Base-by-base conservation (phyloP, 2,329 filamentous ascomycete genomes). In the Neofusicoccum laricinum region DNA sequence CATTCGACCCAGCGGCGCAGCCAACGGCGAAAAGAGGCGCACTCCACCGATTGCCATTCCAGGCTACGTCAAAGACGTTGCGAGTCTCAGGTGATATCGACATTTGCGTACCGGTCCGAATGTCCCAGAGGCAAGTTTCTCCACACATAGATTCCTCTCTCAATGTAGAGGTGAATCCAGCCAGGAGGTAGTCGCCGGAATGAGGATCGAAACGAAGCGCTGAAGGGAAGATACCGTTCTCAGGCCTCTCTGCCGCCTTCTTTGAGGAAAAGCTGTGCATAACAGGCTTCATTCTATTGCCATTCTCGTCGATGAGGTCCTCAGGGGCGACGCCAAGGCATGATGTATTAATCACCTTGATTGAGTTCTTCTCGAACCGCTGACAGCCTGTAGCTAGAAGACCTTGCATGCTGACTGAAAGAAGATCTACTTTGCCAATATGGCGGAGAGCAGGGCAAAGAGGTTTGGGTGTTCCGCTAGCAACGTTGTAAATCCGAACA, bases 21-120 rank as follows among this genome's bases (percentile, higher is more conserved):
- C 82, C 86, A 2, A 84, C 82, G 11, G 81, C 84, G 69, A 88
- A 87, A 3, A 78, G 70, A 4, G 81, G 70, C 7, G 67, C 74
- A 3, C 15, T n/a, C 30, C 63, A 65, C 11, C 69, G 65, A 11
- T 64, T 66, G 0, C 83, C 81, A 68, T 86, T 85, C 81, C 86
- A 89, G 1, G 82, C 78, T 1, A 84, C 75, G 67, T 88, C 85
- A 68, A 87, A 88, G 0, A 88, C 80, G 65, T 84, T 85, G 40
- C 81, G 81, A 0, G 81, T 80, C 15, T 79, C 78, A 1, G 81
- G 80, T 11, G 74, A 72, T 0, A 86, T 71, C n/a, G 74, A 68
- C 1, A 84, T 67, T 25, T 76, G 69, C 10, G 72, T 68, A 3
- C 76, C 72, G 38, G 81, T 78, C 14, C 74, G 70, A 2, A 85